A percentile compares a stretch with the other conserved stretches of the same genome.
phyloP scores from a whole-genome alignment of 1,284 basidiomycete species.

The Tremellales sp. region DNA sequence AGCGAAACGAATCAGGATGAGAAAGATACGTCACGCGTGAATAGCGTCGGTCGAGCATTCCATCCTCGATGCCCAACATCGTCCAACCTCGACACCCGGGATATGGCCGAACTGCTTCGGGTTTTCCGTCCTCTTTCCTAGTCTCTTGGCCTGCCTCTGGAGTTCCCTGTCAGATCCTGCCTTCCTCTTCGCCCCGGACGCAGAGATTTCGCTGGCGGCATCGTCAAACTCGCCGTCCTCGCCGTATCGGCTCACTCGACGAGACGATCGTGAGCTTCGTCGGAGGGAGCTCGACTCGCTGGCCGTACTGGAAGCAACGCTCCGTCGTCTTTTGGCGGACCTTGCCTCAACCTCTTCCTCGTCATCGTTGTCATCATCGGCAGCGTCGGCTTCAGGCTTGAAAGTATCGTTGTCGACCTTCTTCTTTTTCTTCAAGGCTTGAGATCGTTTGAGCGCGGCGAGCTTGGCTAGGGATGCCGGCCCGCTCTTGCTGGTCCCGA shows the following conservation, averaged over 20 bases:
- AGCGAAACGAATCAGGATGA: too few relatives aligned
- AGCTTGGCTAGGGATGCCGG: too few relatives aligned
- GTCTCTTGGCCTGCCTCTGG: constrained; percentile 22
- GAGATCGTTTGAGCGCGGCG: neutral
- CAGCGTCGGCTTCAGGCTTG: neutral
- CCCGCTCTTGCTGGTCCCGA: too few relatives aligned
- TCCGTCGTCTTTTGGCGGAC: neutral
- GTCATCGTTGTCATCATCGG: neutral
- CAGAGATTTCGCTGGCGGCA: constrained; percentile 10
- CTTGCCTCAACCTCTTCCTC: neutral
- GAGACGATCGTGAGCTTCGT: neutral
- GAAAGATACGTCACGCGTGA: constrained; percentile 26
- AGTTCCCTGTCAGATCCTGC: neutral
- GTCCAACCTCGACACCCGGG: constrained; percentile 34
- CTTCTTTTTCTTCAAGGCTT: neutral
- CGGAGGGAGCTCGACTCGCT: neutral
- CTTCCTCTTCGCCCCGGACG: constrained; percentile 3
- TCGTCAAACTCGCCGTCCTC: constrained; percentile 7
- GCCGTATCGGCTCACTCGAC: neutral
- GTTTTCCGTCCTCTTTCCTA: constrained; percentile 30
- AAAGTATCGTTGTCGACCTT: neutral
- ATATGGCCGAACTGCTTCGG: constrained; percentile 40
- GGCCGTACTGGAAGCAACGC: neutral
- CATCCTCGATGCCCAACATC: constrained; percentile 38
- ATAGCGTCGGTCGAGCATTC: constrained; percentile 37